Evolutionary conservation across 1,284 basidiomycete species (phyloP), one percentile per base, ranked within the genome.

Genomic region (Papiliotrema nemorosa): DNA sequence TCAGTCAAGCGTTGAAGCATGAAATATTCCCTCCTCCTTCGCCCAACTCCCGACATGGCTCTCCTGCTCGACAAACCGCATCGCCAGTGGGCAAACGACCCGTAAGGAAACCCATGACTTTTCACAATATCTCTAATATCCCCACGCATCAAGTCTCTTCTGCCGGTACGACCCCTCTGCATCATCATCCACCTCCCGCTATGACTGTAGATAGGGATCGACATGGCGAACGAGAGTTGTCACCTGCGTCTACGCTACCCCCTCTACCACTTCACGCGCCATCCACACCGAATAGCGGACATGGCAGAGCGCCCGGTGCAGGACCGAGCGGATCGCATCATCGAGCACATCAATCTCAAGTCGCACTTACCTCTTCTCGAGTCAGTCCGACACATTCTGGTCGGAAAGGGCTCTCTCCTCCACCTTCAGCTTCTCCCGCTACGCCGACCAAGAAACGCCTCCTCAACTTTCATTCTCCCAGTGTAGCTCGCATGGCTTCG

Each of bases 1-100:
- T 80, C 62, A 75, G 76, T 18, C 71, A 76, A 20, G 62, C 81
- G 2, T 74, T 81, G 14, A 78, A 77, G 39, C 73, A 73, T 36
- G 80, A 81, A 55, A 72, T 81, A 9, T 79, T 80, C 57, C 74
- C 78, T 5, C 58, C 59, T 1, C 43, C 58, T 18, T 54, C 64
- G 14, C 48, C 48, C n/a, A 38, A 6, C 24, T 49, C 48, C 7
- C 29, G 48, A 12, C 9, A 9, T n/a, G 12, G 5, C 25, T 49
- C 48, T n/a, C 48, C 48, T 24, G 47, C 38, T 27, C 48, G 48
- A n/a, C 59, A 43, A 35, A 60, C 54, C 12, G 46, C 39, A 20
- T 63, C 65, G 18, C 64, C 53, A 9, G 55, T 58, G 39, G 53
- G 55, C 3, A 61, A 66, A 22, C 13, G 27, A 40, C 39, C 39